These are phyloP conservation scores for Phytopythium chamaehyphon DNA, from an alignment of 352 stramenopile genomes.

Conservation along the genomic window DNA sequence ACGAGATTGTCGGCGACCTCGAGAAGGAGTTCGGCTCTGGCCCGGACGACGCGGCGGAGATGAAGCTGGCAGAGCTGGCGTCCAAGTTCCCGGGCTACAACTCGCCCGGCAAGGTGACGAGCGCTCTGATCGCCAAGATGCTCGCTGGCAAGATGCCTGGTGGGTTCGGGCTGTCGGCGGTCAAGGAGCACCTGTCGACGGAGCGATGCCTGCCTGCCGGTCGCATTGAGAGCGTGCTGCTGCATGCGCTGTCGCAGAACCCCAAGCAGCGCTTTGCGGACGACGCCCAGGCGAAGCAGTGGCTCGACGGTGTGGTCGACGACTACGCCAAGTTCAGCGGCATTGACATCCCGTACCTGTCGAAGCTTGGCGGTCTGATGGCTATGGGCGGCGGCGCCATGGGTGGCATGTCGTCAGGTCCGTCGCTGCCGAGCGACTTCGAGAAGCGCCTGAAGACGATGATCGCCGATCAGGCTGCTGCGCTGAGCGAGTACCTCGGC, in stretches of 20 bases:
- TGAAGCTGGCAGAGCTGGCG: constrained; percentile 70
- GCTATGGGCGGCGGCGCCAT: constrained; percentile 26
- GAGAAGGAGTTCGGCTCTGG: constrained; percentile 83
- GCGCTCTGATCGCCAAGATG: constrained; percentile 74
- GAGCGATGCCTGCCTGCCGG: constrained; percentile 72
- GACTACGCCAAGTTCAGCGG: constrained; percentile 65
- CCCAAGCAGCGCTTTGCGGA: constrained; percentile 68
- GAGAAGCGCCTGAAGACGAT: constrained; percentile 54
- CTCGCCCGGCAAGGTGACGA: constrained; percentile 72
- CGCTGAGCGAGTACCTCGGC: constrained; percentile 45
- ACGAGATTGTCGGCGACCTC: constrained; percentile 84
- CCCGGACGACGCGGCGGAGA: constrained; percentile 70
- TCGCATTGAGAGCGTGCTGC: constrained; percentile 73
- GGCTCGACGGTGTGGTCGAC: constrained; percentile 73
- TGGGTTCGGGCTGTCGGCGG: constrained; percentile 70
- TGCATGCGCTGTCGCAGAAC: constrained; percentile 65
- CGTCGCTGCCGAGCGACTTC: constrained; percentile 36
- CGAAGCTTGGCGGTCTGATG: constrained; percentile 32
- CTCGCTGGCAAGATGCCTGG: constrained; percentile 77
- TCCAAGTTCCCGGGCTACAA: constrained; percentile 63
- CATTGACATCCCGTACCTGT: constrained; percentile 57
- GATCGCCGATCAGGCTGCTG: constrained; percentile 50
- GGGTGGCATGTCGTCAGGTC: constrained; percentile 10
- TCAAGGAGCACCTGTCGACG: constrained; percentile 65
- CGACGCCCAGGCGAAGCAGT: constrained; percentile 63